Percentiles rank a stretch among this genome's conserved stretches.
These are phyloP conservation scores for Leptographium galeiforme DNA, from an alignment of 2,329 filamentous ascomycete species.

Conservation along the genomic window DNA sequence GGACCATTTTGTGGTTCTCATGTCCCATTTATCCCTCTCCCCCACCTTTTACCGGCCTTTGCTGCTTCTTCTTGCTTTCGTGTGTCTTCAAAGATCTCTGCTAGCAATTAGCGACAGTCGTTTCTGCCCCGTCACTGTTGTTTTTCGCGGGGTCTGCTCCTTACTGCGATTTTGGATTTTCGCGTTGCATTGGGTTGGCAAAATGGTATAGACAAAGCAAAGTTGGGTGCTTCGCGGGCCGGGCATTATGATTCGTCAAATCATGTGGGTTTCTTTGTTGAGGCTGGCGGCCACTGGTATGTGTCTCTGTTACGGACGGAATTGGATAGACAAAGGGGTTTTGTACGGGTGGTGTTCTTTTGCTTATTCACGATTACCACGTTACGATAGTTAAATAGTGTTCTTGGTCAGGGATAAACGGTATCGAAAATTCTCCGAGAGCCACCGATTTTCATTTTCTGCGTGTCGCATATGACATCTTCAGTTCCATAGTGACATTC, in stretches of 20 bases:
- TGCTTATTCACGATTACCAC: neutral
- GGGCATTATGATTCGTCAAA: neutral
- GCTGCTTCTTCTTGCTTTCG: neutral
- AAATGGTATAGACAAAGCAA: conserved; percentile 1
- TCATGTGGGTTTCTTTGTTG: neutral
- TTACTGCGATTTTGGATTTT: neutral
- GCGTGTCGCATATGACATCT: no score
- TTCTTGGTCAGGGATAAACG: neutral
- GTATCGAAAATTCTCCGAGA: no score
- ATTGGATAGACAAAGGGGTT: neutral
- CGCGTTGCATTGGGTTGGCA: neutral
- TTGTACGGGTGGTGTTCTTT: neutral
- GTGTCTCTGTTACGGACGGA: neutral
- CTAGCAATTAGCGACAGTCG: neutral
- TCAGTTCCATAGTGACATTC: no score
- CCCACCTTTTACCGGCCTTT: neutral
- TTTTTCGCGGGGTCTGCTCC: neutral
- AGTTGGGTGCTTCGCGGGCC: neutral
- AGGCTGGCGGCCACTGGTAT: neutral
- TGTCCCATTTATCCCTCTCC: neutral
- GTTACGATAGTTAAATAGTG: neutral
- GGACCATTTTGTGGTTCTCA: no score
- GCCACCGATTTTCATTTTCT: no score
- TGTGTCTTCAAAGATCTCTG: neutral
- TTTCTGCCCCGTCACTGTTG: neutral